phyloP scores from a whole-genome alignment of 1,284 basidiomycete species.

The Salmacisia buchloeana region DNA sequence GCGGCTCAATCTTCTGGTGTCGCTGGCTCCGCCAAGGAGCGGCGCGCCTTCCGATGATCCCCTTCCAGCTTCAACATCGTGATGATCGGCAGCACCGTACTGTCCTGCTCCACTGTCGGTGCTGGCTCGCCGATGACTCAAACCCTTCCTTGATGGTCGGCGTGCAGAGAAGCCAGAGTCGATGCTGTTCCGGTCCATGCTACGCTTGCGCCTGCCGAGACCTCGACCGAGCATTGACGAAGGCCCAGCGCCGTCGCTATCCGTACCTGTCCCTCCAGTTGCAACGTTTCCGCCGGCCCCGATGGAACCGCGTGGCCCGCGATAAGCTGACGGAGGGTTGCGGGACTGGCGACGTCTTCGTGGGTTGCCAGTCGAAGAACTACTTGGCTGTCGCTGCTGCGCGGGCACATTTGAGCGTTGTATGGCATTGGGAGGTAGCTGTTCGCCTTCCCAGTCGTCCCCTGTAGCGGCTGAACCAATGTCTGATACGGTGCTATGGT shows the following conservation, averaged over 20 bases:
- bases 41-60: background rate
- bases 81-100: background rate
- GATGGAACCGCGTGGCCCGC: background rate
- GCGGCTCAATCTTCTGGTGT: background rate
- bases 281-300: background rate
- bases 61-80: background rate
- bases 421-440: conserved; percentile 28
- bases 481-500: background rate
- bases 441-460: conserved; percentile 31
- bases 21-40: background rate
- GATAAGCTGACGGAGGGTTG: conserved; percentile 8
- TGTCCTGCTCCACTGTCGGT: background rate
- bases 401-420: background rate
- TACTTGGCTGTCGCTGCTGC: background rate
- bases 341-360: background rate
- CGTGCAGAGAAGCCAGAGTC: background rate
- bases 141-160: background rate
- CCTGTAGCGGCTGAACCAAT: background rate
- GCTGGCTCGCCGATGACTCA: background rate
- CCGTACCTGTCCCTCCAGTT: too few species aligned
- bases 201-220: background rate
- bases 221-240: background rate
- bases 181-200: background rate
- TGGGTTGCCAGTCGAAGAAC: too few species aligned
- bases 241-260: too few species aligned